phyloP scores from a whole-genome alignment of 148 eudicot species.

The Rheum nobile region DNA sequence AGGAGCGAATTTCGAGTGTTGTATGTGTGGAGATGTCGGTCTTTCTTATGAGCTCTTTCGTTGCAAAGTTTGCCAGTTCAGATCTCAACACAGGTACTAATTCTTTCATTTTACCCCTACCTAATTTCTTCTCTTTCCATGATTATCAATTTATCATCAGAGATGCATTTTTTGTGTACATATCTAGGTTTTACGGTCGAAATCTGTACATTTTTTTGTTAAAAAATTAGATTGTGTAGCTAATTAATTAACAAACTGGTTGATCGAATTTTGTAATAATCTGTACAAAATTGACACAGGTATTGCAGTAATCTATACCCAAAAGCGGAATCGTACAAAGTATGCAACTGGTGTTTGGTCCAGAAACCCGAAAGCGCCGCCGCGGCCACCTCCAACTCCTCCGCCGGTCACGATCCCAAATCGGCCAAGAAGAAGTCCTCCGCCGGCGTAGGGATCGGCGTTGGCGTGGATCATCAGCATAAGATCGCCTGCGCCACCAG shows the following conservation, averaged over 20 bases:
- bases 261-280: not conserved
- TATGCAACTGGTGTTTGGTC: constrained; percentile 79
- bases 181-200: too few relatives aligned
- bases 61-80: constrained; percentile 59
- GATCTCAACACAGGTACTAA: constrained; percentile 86
- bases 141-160: not conserved
- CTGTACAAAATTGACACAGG: constrained; percentile 18
- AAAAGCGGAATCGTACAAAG: constrained; percentile 46
- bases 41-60: constrained; percentile 52
- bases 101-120: too few relatives aligned
- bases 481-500: constrained; percentile 3
- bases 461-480: constrained; percentile 7
- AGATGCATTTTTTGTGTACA: not conserved
- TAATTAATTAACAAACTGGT: too few relatives aligned
- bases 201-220: too few relatives aligned
- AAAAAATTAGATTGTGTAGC: too few relatives aligned
- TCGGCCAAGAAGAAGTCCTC: not conserved
- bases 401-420: constrained; percentile 8
- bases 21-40: constrained; percentile 83
- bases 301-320: constrained; percentile 81
- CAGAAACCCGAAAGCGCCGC: constrained; percentile 14
- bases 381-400: constrained; percentile 11
- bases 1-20: constrained; percentile 33
- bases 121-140: too few relatives aligned
- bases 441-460: too few relatives aligned